These are phyloP conservation scores for Pezicula rhizophila DNA, from an alignment of 2,329 filamentous ascomycete species.

Conservation along the genomic window DNA sequence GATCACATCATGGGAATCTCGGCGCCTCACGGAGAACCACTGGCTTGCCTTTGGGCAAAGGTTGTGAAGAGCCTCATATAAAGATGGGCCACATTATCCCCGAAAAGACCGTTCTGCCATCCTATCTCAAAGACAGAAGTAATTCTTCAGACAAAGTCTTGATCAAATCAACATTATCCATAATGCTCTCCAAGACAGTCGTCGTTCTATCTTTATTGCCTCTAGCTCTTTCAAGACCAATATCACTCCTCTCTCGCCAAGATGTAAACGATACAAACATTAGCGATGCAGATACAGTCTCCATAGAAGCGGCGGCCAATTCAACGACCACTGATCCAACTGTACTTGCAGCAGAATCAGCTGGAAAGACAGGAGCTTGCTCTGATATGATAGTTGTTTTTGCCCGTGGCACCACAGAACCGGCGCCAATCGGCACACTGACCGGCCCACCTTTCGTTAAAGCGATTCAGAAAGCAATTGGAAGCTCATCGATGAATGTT, in stretches of 20 bases:
- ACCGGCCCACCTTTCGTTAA: slow-evolving; percentile 46
- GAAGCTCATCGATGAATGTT: slow-evolving; percentile 38
- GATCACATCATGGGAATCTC: too few species aligned
- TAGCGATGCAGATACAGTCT: background rate
- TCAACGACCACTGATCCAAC: background rate
- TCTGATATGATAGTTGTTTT: slow-evolving; percentile 44
- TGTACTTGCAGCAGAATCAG: background rate
- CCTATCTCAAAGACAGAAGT: too few species aligned
- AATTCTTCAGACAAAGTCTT: background rate
- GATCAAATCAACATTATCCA: background rate
- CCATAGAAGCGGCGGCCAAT: background rate
- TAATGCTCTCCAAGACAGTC: slow-evolving; percentile 9
- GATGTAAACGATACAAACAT: background rate
- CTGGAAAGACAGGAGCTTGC: background rate
- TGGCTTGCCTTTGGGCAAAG: too few species aligned
- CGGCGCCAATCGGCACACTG: slow-evolving; percentile 43
- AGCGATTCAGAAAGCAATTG: slow-evolving; percentile 35
- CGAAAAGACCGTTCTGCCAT: too few species aligned
- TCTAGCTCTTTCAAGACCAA: background rate
- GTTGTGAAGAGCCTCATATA: too few species aligned
- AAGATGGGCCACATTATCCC: too few species aligned
- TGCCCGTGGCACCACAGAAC: slow-evolving; percentile 48
- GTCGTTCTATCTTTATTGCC: background rate
- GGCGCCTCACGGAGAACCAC: too few species aligned
- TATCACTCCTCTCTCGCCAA: background rate